A percentile compares a stretch with the other conserved stretches of the same genome.
These are phyloP conservation scores for Sugiyamaella marilandica DNA, from an alignment of 805 yeast genomes.

Conservation along the genomic window DNA sequence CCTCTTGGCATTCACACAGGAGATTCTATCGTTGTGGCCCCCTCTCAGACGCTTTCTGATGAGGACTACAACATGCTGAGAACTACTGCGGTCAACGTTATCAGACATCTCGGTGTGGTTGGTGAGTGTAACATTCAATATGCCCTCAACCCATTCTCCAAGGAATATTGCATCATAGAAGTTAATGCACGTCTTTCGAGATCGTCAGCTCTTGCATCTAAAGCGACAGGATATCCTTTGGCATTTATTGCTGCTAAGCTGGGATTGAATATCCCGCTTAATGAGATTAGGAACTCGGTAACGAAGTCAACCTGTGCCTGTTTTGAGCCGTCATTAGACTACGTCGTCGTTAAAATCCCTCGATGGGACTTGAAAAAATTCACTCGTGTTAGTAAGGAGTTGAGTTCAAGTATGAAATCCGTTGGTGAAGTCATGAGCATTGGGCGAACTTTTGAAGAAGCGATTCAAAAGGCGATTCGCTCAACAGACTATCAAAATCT, in stretches of 20 bases:
- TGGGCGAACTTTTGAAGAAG: slow-evolving; percentile 96
- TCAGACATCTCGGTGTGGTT: slow-evolving; percentile 95
- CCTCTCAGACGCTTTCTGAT: slow-evolving; percentile 94
- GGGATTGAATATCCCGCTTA: slow-evolving; percentile 87
- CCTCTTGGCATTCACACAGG: slow-evolving; percentile 99
- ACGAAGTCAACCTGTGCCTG: slow-evolving; percentile 92
- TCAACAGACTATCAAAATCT: slow-evolving; percentile 93
- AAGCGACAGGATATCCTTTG: slow-evolving; percentile 97
- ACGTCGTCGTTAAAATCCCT: slow-evolving; percentile 95
- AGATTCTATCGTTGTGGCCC: slow-evolving; percentile 98
- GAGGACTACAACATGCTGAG: slow-evolving; percentile 97
- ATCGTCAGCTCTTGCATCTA: slow-evolving; percentile 98
- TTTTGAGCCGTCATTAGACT: slow-evolving; percentile 96
- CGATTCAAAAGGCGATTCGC: slow-evolving; percentile 95
- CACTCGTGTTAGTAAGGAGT: slow-evolving; percentile 80
- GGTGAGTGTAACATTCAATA: slow-evolving; percentile 99
- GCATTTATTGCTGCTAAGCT: slow-evolving; percentile 98
- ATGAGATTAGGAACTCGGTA: slow-evolving; percentile 87
- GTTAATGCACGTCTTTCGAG: slow-evolving; percentile 97
- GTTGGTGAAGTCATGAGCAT: slow-evolving; percentile 99
- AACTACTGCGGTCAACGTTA: slow-evolving; percentile 95
- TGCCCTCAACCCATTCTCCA: slow-evolving; percentile 87
- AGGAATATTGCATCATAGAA: slow-evolving; percentile 95
- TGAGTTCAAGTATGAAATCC: slow-evolving; percentile 94
- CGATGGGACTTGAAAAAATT: slow-evolving; percentile 98